phyloP scores from a whole-genome alignment of 495 filamentous ascomycete genomes.

The Amorphotheca resinae region DNA sequence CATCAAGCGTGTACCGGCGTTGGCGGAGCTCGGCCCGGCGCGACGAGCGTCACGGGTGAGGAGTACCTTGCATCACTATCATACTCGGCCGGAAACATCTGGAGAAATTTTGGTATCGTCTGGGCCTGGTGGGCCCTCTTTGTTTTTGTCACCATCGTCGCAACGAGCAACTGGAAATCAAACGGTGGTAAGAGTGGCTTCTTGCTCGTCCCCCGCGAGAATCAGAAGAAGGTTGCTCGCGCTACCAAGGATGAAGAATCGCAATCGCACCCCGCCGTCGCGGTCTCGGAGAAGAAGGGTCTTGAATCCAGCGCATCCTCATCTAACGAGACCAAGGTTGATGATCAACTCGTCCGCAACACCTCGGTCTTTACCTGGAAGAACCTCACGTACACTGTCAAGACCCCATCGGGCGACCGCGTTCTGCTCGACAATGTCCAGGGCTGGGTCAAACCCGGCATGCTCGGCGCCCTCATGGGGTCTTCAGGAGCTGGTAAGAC shows the following conservation, averaged over 20 bases:
- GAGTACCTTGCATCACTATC: constrained; percentile 50
- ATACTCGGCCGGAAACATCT: constrained; percentile 49
- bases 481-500: constrained; percentile 51
- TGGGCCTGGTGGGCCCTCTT: constrained; percentile 48
- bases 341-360: constrained; percentile 34
- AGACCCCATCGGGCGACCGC: constrained; percentile 44
- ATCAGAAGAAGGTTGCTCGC: constrained; percentile 19
- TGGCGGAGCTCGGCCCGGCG: constrained; percentile 38
- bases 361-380: constrained; percentile 50
- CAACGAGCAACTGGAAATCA: constrained; percentile 26
- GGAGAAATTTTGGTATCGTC: constrained; percentile 76
- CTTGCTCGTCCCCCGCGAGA: constrained; percentile 28
- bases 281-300: constrained; percentile 20
- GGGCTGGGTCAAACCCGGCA: constrained; percentile 70
- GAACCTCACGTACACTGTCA: constrained; percentile 51
- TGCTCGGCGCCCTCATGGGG: constrained; percentile 69
- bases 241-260: constrained; percentile 22
- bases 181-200: constrained; percentile 10
- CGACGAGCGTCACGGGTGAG: constrained; percentile 49
- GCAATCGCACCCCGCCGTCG: too few species aligned
- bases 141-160: constrained; percentile 42
- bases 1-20: constrained; percentile 51
- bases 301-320: constrained; percentile 22
- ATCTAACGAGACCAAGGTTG: constrained; percentile 21
- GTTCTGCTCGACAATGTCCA: constrained; percentile 59